phyloP scores from a whole-genome alignment of 495 filamentous ascomycete genomes.

The Aspergillus carlsbadensis region DNA sequence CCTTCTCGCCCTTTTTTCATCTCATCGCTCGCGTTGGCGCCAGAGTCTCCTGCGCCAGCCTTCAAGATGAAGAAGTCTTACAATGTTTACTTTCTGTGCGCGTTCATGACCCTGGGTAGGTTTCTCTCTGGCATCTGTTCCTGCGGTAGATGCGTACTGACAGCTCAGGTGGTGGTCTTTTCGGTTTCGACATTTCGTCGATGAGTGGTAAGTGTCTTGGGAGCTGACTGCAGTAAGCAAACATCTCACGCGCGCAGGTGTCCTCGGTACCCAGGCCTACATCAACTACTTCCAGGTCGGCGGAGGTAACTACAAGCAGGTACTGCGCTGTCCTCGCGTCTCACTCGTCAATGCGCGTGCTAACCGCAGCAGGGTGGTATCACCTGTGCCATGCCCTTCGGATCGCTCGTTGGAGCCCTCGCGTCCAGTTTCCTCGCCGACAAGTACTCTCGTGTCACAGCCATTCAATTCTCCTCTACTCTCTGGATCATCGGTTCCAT shows the following conservation, averaged over 20 bases:
- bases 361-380: slow-evolving; percentile 17
- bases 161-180: slow-evolving; percentile 19
- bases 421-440: slow-evolving; percentile 65
- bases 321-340: not conserved
- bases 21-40: not conserved
- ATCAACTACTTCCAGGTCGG: slow-evolving; percentile 23
- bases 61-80: slow-evolving; percentile 18
- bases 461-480: slow-evolving; percentile 66
- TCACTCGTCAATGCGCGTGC: not conserved
- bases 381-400: slow-evolving; percentile 41
- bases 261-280: slow-evolving; percentile 21
- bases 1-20: not conserved
- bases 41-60: not conserved
- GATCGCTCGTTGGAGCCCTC: slow-evolving; percentile 65
- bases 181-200: slow-evolving; percentile 25
- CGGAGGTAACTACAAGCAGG: slow-evolving; percentile 20
- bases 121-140: not conserved
- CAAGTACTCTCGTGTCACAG: slow-evolving; percentile 57
- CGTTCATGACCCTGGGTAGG: slow-evolving; percentile 19
- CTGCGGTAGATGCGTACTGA: not conserved
- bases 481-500: slow-evolving; percentile 50
- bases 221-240: not conserved
- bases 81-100: slow-evolving; percentile 19
- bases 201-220: slow-evolving; percentile 19
- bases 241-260: slow-evolving; percentile 12